phyloP scores from a whole-genome alignment of 352 stramenopile species.

The Globisporangium canariense region DNA sequence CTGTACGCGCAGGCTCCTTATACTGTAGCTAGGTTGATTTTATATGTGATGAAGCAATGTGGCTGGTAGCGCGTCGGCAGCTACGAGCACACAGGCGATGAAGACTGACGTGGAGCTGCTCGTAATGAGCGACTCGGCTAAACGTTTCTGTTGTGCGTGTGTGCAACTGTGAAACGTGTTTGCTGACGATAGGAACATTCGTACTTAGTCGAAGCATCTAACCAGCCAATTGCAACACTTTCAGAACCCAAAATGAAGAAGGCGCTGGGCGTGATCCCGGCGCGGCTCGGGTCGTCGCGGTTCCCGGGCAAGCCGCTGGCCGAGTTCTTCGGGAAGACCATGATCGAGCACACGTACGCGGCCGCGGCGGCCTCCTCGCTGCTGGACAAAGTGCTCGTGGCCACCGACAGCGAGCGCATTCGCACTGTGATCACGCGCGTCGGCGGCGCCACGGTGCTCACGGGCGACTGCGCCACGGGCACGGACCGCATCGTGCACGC shows the following conservation, averaged over 20 bases:
- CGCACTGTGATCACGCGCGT: constrained; percentile 39
- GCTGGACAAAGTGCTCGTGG: constrained; percentile 74
- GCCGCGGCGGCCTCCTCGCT: constrained; percentile 43
- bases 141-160: not conserved
- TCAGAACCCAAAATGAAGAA: constrained; percentile 31
- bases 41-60: no score
- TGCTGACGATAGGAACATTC: not conserved
- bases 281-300: constrained; percentile 63
- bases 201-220: constrained; percentile 2
- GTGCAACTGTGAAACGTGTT: not conserved
- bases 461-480: constrained; percentile 59
- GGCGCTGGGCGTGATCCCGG: constrained; percentile 76
- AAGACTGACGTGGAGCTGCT: no score
- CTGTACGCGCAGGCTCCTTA: no score
- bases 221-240: not conserved
- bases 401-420: constrained; percentile 70
- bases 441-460: constrained; percentile 55
- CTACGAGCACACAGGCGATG: no score
- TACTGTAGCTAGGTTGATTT: no score
- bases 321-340: constrained; percentile 74
- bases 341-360: constrained; percentile 83
- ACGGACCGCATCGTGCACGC: constrained; percentile 77
- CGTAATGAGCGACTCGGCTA: not conserved
- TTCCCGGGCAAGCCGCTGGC: constrained; percentile 78
- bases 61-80: no score